Evolutionary conservation across 208 protist genomes (phyloP), one percentile per base, ranked within the genome.

Genomic region (Acanthamoeba culbertsoni): DNA sequence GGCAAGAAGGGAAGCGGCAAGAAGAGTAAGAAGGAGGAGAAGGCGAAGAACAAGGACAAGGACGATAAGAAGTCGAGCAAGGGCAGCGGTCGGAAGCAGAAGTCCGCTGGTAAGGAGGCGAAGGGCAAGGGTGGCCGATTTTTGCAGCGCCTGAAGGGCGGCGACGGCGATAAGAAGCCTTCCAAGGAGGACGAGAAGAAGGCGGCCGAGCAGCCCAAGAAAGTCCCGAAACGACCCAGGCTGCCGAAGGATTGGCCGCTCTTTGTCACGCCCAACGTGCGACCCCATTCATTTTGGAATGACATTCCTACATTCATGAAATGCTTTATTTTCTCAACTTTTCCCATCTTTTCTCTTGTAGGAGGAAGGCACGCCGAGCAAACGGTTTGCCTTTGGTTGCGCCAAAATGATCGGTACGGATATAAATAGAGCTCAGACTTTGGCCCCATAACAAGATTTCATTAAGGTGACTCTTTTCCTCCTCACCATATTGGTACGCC

Each of bases 401-500:
- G 79, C 79, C 43, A 89, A 89, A 51, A 89, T 89, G 79, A 89
- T 89, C 53, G 79, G 79, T 89, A n/a, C n/a, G n/a, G n/a, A n/a
- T n/a, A n/a, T n/a, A n/a, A n/a, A n/a, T n/a, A n/a, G n/a, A n/a
- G n/a, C n/a, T n/a, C n/a, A n/a, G n/a, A n/a, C n/a, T n/a, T n/a
- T n/a, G n/a, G n/a, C n/a, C n/a, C n/a, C n/a, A n/a, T n/a, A n/a
- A n/a, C n/a, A n/a, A n/a, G n/a, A n/a, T n/a, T n/a, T n/a, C n/a
- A n/a, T n/a, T n/a, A n/a, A n/a, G n/a, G n/a, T n/a, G n/a, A n/a
- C n/a, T n/a, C n/a, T n/a, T n/a, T n/a, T n/a, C n/a, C n/a, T n/a
- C n/a, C n/a, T n/a, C 48, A 55, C 48, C 48, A 55, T n/a, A 26
- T 68, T 7, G n/a, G 16, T 6, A 68, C 28, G 16, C 59, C n/a